A percentile compares a stretch with the other conserved stretches of the same genome.
Evolutionary conservation across 495 filamentous ascomycete genomes (phyloP).

Genomic region (Hypoxylon subgilvum): DNA sequence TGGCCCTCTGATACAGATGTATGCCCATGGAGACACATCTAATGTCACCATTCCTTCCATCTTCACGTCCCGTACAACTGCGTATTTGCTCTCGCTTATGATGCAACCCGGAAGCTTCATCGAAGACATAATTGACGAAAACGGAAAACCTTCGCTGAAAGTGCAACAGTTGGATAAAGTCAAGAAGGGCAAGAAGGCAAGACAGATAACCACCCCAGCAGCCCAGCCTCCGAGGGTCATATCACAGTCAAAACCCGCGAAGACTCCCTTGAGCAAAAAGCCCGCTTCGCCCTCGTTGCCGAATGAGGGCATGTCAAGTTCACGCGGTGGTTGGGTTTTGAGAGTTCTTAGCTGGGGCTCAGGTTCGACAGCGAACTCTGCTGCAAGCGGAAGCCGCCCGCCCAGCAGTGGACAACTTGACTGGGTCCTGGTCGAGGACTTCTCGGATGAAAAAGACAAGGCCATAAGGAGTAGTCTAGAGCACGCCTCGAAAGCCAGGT

Average conservation of each 20-base stretch:
- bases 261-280: constrained; percentile 20
- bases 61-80: constrained; percentile 94
- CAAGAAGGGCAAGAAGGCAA: constrained; percentile 47
- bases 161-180: constrained; percentile 54
- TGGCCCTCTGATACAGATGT: constrained; percentile 93
- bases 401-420: constrained; percentile 84
- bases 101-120: constrained; percentile 71
- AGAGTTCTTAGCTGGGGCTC: constrained; percentile 61
- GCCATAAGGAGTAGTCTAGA: constrained; percentile 46
- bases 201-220: constrained; percentile 39
- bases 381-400: constrained; percentile 58
- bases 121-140: constrained; percentile 61
- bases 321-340: constrained; percentile 58
- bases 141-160: constrained; percentile 54
- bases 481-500: constrained; percentile 41
- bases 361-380: constrained; percentile 37
- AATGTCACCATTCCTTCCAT: constrained; percentile 92
- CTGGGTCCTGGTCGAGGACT: constrained; percentile 74
- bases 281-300: constrained; percentile 7
- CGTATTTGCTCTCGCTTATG: constrained; percentile 88
- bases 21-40: constrained; percentile 89
- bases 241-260: constrained; percentile 26
- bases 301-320: constrained; percentile 12
- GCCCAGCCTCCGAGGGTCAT: constrained; percentile 25
- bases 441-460: constrained; percentile 61